Conservation (phyloP, 2,329 filamentous ascomycete species). For the Trichophyton mentagrophytes region DNA sequence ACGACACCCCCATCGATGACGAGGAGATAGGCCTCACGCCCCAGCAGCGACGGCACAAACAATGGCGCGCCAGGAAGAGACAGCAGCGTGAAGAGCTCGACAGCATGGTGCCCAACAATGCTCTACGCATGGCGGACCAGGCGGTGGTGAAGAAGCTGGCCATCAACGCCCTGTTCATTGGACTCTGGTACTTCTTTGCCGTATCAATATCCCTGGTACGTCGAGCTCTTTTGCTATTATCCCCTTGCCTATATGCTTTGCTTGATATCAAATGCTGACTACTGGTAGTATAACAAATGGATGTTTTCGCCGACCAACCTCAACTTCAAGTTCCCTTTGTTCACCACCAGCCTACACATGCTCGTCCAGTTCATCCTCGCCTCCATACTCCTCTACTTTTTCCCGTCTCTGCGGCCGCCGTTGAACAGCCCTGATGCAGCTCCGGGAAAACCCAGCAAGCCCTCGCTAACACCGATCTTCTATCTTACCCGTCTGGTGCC, state of each 20-base stretch:
- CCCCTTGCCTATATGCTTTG: background rate
- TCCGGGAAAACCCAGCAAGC: constrained; percentile 23
- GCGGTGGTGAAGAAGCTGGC: constrained; percentile 55
- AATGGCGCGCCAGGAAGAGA: constrained; percentile 53
- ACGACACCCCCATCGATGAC: constrained; percentile 67
- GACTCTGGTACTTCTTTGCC: constrained; percentile 83
- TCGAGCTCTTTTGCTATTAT: constrained; percentile 1
- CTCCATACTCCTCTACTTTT: constrained; percentile 61
- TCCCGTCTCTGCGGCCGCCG: constrained; percentile 66
- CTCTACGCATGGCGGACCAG: constrained; percentile 59
- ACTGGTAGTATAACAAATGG: constrained; percentile 88
- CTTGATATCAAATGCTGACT: background rate
- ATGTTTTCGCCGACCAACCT: constrained; percentile 83
- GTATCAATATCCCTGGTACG: constrained; percentile 81
- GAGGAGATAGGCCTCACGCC: constrained; percentile 79
- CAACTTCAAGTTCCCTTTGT: constrained; percentile 87
- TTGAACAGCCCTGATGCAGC: background rate
- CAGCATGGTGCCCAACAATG: constrained; percentile 47
- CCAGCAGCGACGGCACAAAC: constrained; percentile 48
- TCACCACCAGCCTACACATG: constrained; percentile 94
- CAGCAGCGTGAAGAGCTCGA: constrained; percentile 53
- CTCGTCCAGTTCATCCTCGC: constrained; percentile 79
- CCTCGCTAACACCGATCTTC: constrained; percentile 51
- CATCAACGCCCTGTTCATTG: constrained; percentile 70
- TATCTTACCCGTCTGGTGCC: constrained; percentile 86